phyloP scores from a whole-genome alignment of 805 yeast species.

The Ogataea saltuana region DNA sequence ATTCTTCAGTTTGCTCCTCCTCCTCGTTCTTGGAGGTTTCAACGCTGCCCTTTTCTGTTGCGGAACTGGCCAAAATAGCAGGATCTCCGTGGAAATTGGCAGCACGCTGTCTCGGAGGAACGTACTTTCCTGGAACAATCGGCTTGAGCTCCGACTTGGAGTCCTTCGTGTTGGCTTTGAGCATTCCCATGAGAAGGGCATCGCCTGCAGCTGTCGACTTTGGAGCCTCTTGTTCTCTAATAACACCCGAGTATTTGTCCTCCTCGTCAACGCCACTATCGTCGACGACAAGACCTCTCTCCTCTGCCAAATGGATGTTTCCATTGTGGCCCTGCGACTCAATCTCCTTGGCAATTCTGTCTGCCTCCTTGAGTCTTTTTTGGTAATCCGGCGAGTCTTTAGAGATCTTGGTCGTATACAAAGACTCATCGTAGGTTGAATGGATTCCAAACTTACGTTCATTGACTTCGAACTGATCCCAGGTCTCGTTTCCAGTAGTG shows the following conservation, averaged over 20 bases:
- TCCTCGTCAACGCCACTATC: constrained; percentile 93
- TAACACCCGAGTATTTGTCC: constrained; percentile 93
- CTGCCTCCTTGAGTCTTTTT: constrained; percentile 68
- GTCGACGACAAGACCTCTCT: constrained; percentile 75
- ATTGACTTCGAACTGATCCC: constrained; percentile 97
- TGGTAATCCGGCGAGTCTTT: constrained; percentile 71
- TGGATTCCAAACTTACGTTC: constrained; percentile 85
- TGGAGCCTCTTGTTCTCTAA: constrained; percentile 42
- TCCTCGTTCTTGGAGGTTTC: not conserved
- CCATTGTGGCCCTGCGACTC: constrained; percentile 63
- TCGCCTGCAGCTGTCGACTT: constrained; percentile 20
- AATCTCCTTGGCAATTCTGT: constrained; percentile 78
- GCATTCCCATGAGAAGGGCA: constrained; percentile 32
- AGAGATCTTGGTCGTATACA: constrained; percentile 79
- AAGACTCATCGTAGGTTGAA: constrained; percentile 79
- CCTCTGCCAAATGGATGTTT: constrained; percentile 86
- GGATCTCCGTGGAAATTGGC: constrained; percentile 59
- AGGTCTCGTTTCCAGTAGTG: constrained; percentile 34
- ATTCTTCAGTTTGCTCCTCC: not conserved
- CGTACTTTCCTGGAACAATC: constrained; percentile 43
- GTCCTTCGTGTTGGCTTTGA: constrained; percentile 25
- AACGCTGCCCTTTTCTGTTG: constrained; percentile 28
- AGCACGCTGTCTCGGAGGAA: constrained; percentile 59
- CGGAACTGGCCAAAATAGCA: constrained; percentile 60
- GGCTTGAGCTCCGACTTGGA: constrained; percentile 27